Base-by-base conservation (phyloP, 176 grass and related monocot species). In the Metroxylon sagu region DNA sequence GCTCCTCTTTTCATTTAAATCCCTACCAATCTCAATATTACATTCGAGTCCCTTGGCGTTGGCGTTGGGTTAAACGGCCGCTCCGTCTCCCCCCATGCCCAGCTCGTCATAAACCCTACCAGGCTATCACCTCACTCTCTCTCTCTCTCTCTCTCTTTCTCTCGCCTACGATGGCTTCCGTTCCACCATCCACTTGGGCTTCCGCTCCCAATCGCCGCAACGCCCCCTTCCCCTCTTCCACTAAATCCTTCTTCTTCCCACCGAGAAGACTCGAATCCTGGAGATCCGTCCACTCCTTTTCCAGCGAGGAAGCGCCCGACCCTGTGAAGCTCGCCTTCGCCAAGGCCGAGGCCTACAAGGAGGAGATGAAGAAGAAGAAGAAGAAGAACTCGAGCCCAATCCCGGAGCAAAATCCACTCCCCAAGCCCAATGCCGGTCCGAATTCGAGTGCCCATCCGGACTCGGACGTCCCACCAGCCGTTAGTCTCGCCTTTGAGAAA, bases 271-370 rank as follows among this genome's bases (percentile, higher is more conserved):
- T 49, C 61, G 57, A 65, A 74, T 64, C 12, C 60, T 74, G 39
- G 57, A 64, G 43, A n/a, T n/a, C 71, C 5, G 30, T 31, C 30
- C 30, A 6, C 30, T 7, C 5, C 7, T 31, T 6, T 31, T 31
- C 5, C 30, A 6, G 30, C 30, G 5, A 31, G 30, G 30, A 31
- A 7, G 30, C 27, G 10, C 16, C 39, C 39, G 65, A 76, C 52
- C 39, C 79, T 1, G 26, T 66, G 54, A 81, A 81, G 65, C 79
- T 81, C 31, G 79, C 79, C 59, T 81, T 81, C 28, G 53, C 72
- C n/a, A 75, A 67, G 53, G 79, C 66, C 48, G 53, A 57, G 59
- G 58, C 65, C 12, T 81, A 81, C 52, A 75, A 59, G 65, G 54
- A 67, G 30, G 35, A 43, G 51, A 81, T 6, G 30, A 31, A 31